Percentiles rank a stretch among this genome's conserved stretches.
Conservation (phyloP, 2,329 filamentous ascomycete genomes). For the Septoria linicola region DNA sequence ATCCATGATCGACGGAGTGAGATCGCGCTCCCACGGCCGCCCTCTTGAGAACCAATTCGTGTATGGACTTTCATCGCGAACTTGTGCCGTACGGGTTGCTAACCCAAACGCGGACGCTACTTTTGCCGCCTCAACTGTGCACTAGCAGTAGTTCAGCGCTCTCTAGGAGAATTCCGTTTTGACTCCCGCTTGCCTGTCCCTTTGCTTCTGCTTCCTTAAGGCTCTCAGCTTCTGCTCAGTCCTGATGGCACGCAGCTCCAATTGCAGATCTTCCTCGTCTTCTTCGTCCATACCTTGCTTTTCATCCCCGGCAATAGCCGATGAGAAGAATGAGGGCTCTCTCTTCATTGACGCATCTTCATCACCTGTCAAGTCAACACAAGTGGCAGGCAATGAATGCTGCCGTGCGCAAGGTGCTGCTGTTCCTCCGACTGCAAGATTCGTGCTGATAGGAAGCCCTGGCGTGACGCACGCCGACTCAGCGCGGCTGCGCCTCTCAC, state of each 20-base stretch:
- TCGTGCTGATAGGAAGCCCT: no score
- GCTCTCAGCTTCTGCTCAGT: conserved; percentile 3
- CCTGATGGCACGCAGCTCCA: conserved; percentile 8
- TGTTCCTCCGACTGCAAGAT: no score
- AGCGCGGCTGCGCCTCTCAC: background rate
- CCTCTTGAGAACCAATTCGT: no score
- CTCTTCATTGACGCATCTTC: background rate
- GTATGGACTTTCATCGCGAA: no score
- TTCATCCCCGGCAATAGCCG: background rate
- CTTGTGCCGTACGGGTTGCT: no score
- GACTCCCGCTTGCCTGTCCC: background rate
- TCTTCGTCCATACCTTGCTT: background rate
- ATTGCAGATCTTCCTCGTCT: conserved; percentile 11
- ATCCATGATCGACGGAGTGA: no score
- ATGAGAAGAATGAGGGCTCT: background rate
- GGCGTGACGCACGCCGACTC: no score
- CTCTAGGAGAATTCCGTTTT: no score
- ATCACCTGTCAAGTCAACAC: background rate
- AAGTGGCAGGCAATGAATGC: background rate
- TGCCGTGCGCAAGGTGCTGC: background rate
- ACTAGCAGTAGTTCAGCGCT: no score
- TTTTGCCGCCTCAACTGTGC: no score
- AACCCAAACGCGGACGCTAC: no score
- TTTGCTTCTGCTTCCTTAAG: background rate
- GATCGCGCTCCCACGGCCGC: no score